A percentile compares a stretch with the other conserved stretches of the same genome.
These are phyloP conservation scores for Rhizopus microsporus DNA, from an alignment of 371 early-diverging fungal species.

Conservation along the genomic window DNA sequence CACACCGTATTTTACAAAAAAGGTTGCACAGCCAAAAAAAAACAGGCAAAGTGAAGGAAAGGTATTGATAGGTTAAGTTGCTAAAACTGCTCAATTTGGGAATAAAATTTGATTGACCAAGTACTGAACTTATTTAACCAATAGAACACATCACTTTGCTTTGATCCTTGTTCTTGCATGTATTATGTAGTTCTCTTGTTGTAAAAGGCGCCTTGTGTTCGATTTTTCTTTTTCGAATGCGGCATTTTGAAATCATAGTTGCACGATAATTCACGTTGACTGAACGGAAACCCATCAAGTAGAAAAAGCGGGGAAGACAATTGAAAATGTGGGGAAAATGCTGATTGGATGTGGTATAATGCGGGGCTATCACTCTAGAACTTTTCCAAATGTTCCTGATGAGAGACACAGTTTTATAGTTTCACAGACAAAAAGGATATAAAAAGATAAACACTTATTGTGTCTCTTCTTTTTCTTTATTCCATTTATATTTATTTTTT, in stretches of 20 bases:
- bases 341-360: conserved; percentile 19
- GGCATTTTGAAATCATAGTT: not conserved
- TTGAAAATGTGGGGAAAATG: conserved; percentile 1
- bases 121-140: no score
- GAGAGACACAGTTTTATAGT: not conserved
- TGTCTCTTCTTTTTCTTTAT: conserved; percentile 12
- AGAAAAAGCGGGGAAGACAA: not conserved
- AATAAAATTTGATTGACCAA: no score
- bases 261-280: not conserved
- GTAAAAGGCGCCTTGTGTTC: no score
- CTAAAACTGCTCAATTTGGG: no score
- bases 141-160: no score
- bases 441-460: conserved; percentile 1
- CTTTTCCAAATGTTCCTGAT: conserved; percentile 14
- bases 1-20: not conserved
- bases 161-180: no score
- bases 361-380: conserved; percentile 12
- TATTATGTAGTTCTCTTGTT: no score
- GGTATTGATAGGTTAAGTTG: no score
- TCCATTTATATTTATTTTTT: conserved; percentile 11
- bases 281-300: not conserved
- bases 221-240: no score
- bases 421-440: not conserved
- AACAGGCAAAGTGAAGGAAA: no score
- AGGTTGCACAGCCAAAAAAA: not conserved